Base-by-base conservation (phyloP, 2,329 filamentous ascomycete species). In the Aspergillus fumigatiaffinis region DNA sequence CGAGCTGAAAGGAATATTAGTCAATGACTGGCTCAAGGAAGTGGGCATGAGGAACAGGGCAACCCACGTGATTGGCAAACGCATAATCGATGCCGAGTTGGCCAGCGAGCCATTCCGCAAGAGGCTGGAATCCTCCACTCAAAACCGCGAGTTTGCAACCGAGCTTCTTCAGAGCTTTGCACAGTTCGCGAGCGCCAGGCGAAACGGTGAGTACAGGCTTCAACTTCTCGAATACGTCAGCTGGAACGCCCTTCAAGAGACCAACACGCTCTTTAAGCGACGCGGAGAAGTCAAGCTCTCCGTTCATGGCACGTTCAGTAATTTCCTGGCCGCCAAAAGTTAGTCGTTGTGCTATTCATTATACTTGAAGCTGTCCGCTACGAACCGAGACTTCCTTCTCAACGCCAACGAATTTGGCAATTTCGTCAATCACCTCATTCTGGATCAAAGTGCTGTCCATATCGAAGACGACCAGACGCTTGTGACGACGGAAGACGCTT, bases 401-500 rank as follows among this genome's bases (percentile, higher is more conserved):
- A n/a, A 95, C 83, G 53, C 91, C 90, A 2, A 96, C 85, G 41
- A 89, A 89, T 54, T 89, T 87, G 3, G 94, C 94, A 56, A 99
- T 87, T 68, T 97, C 87, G 74, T 99, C 94, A 71, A 99, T 97
- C 59, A 97, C 92, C 78, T 99, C 94, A 74, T 99, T 92, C 54
- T 93, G 89, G 72, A 99, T 97, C 59, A 99, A 83, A 0, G 94
- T 99, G 74, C 89, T 94, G 78, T 99, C 94, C 94, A 99, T 99
- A 74, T 99, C 94, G 70, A 99, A 99, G 32, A 97, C 91, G 3
- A 93, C 92, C 10, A 97, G 81, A 8, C 93, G 85, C 63, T 92
- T 92, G 74, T 95, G 85, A 28, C 88, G 84, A 57, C 91, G 82
- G 80, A 88, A 91, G 32, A 93, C 80, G 29, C 80, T 84, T 69